Percentiles rank a stretch among this genome's conserved stretches.
Conservation (phyloP, 2,329 filamentous ascomycete species). For the Fusarium nelsonii region DNA sequence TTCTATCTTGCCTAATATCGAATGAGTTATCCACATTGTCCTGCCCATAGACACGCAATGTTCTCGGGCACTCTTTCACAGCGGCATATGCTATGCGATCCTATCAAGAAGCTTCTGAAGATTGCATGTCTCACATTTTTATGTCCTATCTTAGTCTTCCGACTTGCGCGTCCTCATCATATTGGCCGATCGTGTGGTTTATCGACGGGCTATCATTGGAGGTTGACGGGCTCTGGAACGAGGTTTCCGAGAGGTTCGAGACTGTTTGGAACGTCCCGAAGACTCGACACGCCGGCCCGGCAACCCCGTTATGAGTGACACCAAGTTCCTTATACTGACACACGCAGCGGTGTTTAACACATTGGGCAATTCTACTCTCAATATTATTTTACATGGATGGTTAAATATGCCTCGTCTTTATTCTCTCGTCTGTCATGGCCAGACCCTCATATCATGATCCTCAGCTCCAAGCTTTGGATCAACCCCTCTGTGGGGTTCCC, state of each 20-base stretch:
- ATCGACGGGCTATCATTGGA: slow-evolving; percentile 34
- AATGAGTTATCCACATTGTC: slow-evolving; percentile 1
- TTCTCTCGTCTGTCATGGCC: neutral
- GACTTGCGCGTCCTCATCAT: neutral
- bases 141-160: neutral
- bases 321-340: slow-evolving; percentile 24
- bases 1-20: slow-evolving; percentile 20
- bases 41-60: slow-evolving; percentile 4
- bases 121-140: slow-evolving; percentile 14
- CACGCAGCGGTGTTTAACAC: neutral
- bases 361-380: neutral
- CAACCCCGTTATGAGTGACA: slow-evolving; percentile 35
- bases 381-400: too few species aligned
- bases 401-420: neutral
- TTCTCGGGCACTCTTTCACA: slow-evolving; percentile 1
- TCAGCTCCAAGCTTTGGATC: slow-evolving; percentile 11
- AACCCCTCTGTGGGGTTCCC: slow-evolving; percentile 42
- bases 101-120: slow-evolving; percentile 12
- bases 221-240: slow-evolving; percentile 6
- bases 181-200: slow-evolving; percentile 25
- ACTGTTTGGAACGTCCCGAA: slow-evolving; percentile 16
- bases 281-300: slow-evolving; percentile 34
- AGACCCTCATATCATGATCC: slow-evolving; percentile 31
- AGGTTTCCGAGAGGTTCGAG: slow-evolving; percentile 30
- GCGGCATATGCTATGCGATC: slow-evolving; percentile 25